phyloP scores from a whole-genome alignment of 2,329 filamentous ascomycete genomes.

The Phialophora chinensis region DNA sequence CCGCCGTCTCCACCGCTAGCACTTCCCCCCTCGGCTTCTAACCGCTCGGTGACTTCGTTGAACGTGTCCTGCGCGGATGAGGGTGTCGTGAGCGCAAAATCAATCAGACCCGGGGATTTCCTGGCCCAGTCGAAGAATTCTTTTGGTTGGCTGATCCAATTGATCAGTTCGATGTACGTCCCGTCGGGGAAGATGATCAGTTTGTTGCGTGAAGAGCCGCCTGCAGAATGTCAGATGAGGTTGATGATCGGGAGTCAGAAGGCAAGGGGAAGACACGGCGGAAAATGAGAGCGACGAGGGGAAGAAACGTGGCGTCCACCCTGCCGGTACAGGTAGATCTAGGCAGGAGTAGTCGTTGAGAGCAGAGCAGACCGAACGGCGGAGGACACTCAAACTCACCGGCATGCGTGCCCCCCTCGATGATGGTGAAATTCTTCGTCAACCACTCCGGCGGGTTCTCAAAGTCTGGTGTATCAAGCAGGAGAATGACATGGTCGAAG shows the following conservation, averaged over 20 bases:
- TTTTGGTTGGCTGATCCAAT: conserved; percentile 36
- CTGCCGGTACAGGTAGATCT: background rate
- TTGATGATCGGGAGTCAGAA: background rate
- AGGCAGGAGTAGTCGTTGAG: background rate
- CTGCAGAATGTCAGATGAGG: conserved; percentile 8
- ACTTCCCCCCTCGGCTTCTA: conserved; percentile 7
- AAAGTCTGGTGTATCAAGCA: conserved; percentile 37
- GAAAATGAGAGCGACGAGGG: background rate
- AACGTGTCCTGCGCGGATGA: conserved; percentile 34
- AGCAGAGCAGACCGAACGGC: background rate
- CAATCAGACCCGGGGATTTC: conserved; percentile 39
- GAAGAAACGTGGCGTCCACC: background rate
- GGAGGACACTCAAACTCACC: conserved; percentile 20
- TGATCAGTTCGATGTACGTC: conserved; percentile 41
- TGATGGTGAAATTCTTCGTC: conserved; percentile 39
- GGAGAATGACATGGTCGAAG: conserved; percentile 40
- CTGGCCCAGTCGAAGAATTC: conserved; percentile 38
- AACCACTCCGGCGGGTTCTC: conserved; percentile 38
- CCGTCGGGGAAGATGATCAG: conserved; percentile 41
- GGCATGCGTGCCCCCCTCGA: conserved; percentile 39
- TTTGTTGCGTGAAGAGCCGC: conserved; percentile 39
- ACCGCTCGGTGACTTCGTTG: conserved; percentile 25
- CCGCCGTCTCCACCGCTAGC: conserved; percentile 25
- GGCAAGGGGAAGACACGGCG: background rate
- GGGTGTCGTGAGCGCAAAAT: conserved; percentile 39